These are phyloP conservation scores for Diaporthe sp. DNA, from an alignment of 2,329 filamentous ascomycete species.

Conservation along the genomic window DNA sequence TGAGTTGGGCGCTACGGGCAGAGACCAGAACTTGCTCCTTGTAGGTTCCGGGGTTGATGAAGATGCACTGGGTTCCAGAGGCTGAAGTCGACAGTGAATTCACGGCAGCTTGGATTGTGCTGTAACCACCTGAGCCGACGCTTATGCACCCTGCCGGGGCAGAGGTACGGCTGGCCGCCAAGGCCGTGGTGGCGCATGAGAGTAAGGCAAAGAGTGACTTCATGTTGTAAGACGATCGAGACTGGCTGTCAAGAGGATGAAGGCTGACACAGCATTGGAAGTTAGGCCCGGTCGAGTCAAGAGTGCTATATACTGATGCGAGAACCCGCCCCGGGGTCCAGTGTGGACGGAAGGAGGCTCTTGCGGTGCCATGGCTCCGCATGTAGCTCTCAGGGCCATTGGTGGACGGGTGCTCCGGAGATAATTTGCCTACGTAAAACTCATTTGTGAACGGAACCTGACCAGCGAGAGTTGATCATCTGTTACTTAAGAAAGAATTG, in stretches of 20 bases:
- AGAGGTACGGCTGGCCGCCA: slow-evolving; percentile 53
- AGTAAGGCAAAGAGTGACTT: slow-evolving; percentile 35
- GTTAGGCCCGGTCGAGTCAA: neutral
- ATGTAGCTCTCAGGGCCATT: neutral
- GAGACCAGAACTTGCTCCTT: slow-evolving; percentile 71
- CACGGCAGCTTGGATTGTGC: slow-evolving; percentile 68
- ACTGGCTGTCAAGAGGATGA: neutral
- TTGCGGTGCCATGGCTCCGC: slow-evolving; percentile 16
- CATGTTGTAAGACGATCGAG: slow-evolving; percentile 30
- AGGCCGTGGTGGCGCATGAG: slow-evolving; percentile 36
- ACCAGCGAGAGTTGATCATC: slow-evolving; percentile 20
- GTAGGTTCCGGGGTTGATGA: slow-evolving; percentile 74
- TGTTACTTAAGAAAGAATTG: slow-evolving; percentile 5
- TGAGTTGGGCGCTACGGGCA: slow-evolving; percentile 61
- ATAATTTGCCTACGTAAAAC: neutral
- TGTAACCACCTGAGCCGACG: slow-evolving; percentile 57
- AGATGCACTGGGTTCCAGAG: slow-evolving; percentile 69
- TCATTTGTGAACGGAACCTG: slow-evolving; percentile 18
- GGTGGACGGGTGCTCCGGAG: slow-evolving; percentile 16
- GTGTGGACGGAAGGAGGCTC: neutral
- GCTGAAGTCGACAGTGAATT: slow-evolving; percentile 68
- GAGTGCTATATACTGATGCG: neutral
- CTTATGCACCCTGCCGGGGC: slow-evolving; percentile 65
- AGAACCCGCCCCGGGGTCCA: neutral
- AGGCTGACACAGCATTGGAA: neutral